phyloP scores from a whole-genome alignment of 1,139 yeast genomes.

The Scheffersomyces stambukii region DNA sequence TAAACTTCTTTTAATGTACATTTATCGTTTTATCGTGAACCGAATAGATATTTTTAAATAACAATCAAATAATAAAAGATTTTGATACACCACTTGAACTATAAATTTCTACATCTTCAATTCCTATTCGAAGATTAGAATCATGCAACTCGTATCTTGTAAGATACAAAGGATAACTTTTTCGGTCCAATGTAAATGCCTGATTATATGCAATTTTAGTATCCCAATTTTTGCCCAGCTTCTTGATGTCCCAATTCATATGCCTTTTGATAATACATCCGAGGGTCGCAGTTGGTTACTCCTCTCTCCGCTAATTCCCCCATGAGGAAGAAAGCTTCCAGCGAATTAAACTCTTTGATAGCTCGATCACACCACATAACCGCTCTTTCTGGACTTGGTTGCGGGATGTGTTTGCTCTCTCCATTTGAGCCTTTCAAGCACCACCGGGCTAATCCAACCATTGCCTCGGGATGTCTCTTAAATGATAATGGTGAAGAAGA shows the following conservation, averaged over 20 bases:
- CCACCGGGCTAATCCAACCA: constrained; percentile 91
- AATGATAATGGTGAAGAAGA: constrained; percentile 50
- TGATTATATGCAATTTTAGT: too few relatives aligned
- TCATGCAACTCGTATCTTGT: not conserved
- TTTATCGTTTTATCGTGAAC: too few relatives aligned
- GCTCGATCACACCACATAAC: constrained; percentile 88
- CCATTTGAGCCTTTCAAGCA: constrained; percentile 78
- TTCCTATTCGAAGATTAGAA: too few relatives aligned
- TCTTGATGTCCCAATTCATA: constrained; percentile 19
- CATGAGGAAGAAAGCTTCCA: constrained; percentile 80
- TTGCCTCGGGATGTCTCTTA: constrained; percentile 79
- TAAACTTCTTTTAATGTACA: too few relatives aligned
- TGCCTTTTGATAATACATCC: constrained; percentile 21
- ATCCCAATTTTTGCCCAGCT: constrained; percentile 15
- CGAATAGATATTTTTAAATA: too few relatives aligned
- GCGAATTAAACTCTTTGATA: constrained; percentile 64
- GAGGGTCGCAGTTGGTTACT: constrained; percentile 49
- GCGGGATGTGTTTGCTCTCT: constrained; percentile 45
- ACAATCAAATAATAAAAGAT: too few relatives aligned
- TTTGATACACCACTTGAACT: not conserved
- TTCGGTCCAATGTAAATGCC: too few relatives aligned
- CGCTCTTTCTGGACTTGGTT: constrained; percentile 72
- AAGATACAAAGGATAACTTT: not conserved
- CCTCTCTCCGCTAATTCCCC: constrained; percentile 84
- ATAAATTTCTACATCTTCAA: too few relatives aligned